Percentiles rank a stretch among this genome's conserved stretches.
phyloP scores from a whole-genome alignment of 352 stramenopile species.

The Phytophthora tentaculata region DNA sequence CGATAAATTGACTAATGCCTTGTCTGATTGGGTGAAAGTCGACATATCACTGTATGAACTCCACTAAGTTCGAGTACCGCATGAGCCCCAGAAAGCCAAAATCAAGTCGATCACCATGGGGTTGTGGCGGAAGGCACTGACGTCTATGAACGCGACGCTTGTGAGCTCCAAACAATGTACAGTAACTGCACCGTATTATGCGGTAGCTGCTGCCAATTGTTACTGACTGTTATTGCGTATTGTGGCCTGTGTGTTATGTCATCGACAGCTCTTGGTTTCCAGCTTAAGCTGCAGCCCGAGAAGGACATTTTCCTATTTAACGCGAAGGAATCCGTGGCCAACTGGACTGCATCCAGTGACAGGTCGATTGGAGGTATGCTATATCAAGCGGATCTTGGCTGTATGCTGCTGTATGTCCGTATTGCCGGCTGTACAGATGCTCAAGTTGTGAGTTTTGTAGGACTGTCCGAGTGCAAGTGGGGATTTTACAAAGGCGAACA shows the following conservation, averaged over 20 bases:
- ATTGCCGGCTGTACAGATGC: conserved; percentile 3
- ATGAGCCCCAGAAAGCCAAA: conserved; percentile 7
- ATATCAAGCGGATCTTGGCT: background rate
- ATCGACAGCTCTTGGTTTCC: conserved; percentile 66
- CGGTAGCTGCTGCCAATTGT: background rate
- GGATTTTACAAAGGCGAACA: conserved; percentile 53
- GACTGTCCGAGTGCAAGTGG: conserved; percentile 74
- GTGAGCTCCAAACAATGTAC: conserved; percentile 86
- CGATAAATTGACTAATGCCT: conserved; percentile 1
- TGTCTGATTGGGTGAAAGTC: conserved; percentile 17
- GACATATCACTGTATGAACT: background rate
- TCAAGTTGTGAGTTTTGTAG: conserved; percentile 27
- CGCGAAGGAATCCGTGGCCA: conserved; percentile 47
- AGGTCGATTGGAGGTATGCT: conserved; percentile 76
- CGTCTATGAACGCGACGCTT: conserved; percentile 78
- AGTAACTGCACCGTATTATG: background rate
- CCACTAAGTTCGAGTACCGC: conserved; percentile 26
- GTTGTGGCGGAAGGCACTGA: conserved; percentile 71
- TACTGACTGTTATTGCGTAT: conserved; percentile 3
- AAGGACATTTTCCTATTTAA: conserved; percentile 83
- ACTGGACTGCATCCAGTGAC: conserved; percentile 82
- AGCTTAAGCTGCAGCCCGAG: conserved; percentile 76
- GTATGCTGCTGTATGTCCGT: background rate
- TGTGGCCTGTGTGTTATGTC: conserved; percentile 7
- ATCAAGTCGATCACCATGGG: conserved; percentile 51